Evolutionary conservation across 2,329 filamentous ascomycete species (phyloP).

Genomic region (Exophiala oligosperma): DNA sequence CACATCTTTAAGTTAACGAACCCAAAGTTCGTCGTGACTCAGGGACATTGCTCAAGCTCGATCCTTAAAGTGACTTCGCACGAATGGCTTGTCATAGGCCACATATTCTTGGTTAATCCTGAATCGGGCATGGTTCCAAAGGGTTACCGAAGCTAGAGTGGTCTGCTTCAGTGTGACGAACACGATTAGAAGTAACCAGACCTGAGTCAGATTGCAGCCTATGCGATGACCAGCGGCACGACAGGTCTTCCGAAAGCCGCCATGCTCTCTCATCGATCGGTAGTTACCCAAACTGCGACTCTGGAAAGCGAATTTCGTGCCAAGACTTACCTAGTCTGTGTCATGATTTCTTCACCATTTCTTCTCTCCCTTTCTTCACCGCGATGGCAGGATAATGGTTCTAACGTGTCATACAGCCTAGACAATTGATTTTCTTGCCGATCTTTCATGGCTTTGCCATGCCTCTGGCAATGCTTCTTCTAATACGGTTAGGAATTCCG

Average conservation of each 20-base stretch:
- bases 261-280: constrained; percentile 53
- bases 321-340: constrained; percentile 16
- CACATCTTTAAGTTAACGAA: constrained; percentile 48
- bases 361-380: background rate
- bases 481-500: constrained; percentile 47
- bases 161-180: constrained; percentile 46
- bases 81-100: constrained; percentile 28
- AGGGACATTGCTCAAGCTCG: constrained; percentile 38
- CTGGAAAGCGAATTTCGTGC: constrained; percentile 20
- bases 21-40: constrained; percentile 49
- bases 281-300: constrained; percentile 26
- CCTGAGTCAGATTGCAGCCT: constrained; percentile 42
- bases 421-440: constrained; percentile 50
- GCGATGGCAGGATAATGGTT: background rate
- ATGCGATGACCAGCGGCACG: constrained; percentile 57
- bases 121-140: background rate
- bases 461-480: constrained; percentile 48
- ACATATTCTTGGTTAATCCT: constrained; percentile 39
- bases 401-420: constrained; percentile 34
- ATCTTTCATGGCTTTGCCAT: constrained; percentile 56
- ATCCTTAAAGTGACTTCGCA: constrained; percentile 37
- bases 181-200: constrained; percentile 49
- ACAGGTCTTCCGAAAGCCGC: constrained; percentile 63
- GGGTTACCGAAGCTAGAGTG: constrained; percentile 11
- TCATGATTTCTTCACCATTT: background rate